Percentiles rank a stretch among this genome's conserved stretches.
These are phyloP conservation scores for Fusarium incarnatum DNA, from an alignment of 2,329 filamentous ascomycete species.

Conservation along the genomic window DNA sequence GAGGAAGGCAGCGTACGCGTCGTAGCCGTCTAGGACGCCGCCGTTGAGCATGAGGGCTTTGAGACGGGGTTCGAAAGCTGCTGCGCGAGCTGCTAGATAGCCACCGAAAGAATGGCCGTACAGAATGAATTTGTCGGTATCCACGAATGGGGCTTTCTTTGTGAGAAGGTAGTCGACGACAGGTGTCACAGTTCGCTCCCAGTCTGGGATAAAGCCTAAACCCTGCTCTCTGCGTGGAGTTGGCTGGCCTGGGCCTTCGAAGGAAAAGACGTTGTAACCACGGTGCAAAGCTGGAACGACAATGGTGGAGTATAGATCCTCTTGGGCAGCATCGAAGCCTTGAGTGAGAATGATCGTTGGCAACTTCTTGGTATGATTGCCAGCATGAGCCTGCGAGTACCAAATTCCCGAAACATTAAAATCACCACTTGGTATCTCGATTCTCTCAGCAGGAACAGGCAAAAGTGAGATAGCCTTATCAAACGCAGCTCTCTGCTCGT, in stretches of 20 bases:
- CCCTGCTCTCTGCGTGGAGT: conserved; percentile 22
- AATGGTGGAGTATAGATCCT: conserved; percentile 17
- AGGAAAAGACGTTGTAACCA: conserved; percentile 21
- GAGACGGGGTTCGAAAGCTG: conserved; percentile 25
- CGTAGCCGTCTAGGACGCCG: conserved; percentile 31
- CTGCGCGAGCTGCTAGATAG: conserved; percentile 29
- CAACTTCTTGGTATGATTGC: neutral
- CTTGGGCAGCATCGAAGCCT: conserved; percentile 33
- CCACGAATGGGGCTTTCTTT: neutral
- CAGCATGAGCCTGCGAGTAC: conserved; percentile 39
- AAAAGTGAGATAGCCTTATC: conserved; percentile 53
- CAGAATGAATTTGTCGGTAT: neutral
- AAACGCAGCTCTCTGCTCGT: conserved; percentile 52
- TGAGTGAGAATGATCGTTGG: conserved; percentile 21
- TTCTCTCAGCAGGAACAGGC: conserved; percentile 51
- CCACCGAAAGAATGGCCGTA: conserved; percentile 29
- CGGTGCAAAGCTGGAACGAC: conserved; percentile 18
- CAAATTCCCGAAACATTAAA: conserved; percentile 54
- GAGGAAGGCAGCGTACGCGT: conserved; percentile 15
- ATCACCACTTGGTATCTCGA: conserved; percentile 45
- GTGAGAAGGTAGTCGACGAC: conserved; percentile 16
- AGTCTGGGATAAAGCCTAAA: conserved; percentile 30
- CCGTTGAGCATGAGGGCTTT: conserved; percentile 16
- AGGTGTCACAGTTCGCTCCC: conserved; percentile 20
- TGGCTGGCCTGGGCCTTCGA: conserved; percentile 32